Conservation (phyloP, 1,284 basidiomycete genomes). For the Cryptococcus neoformans region DNA sequence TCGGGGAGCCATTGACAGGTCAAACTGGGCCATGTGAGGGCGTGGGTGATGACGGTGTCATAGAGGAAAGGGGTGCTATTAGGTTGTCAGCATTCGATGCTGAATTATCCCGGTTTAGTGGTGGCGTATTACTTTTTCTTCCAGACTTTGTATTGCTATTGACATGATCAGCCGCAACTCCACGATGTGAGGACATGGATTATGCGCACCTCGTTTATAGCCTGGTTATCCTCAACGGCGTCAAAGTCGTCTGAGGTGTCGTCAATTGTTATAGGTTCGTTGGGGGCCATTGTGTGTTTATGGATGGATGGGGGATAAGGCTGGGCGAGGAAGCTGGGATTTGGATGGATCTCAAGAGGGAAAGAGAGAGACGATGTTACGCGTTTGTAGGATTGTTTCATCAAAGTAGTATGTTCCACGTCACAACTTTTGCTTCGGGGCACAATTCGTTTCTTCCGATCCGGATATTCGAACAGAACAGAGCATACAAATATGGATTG, state of each 20-base stretch:
- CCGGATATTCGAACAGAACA: no score
- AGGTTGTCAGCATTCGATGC: not conserved
- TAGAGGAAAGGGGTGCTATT: conserved; percentile 83
- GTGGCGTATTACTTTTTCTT: conserved; percentile 69
- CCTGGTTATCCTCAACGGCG: conserved; percentile 65
- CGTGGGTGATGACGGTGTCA: conserved; percentile 95
- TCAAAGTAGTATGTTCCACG: no score
- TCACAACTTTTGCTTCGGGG: no score
- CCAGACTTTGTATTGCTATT: conserved; percentile 55
- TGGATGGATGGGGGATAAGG: not conserved
- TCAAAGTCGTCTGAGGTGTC: conserved; percentile 66
- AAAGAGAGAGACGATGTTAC: no score
- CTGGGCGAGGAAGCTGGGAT: no score
- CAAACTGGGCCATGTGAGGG: conserved; percentile 95
- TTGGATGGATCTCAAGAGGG: no score
- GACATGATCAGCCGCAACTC: not conserved
- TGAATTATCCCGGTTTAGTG: not conserved
- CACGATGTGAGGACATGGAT: no score
- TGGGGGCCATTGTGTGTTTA: conserved; percentile 26
- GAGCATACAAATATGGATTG: no score
- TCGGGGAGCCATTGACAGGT: conserved; percentile 99
- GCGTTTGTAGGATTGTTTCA: no score
- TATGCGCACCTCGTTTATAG: conserved; percentile 80
- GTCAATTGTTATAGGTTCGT: conserved; percentile 50
- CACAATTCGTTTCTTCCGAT: no score